Conservation (phyloP, 768 basidiomycete genomes). For the Cyclocybe aegerita region DNA sequence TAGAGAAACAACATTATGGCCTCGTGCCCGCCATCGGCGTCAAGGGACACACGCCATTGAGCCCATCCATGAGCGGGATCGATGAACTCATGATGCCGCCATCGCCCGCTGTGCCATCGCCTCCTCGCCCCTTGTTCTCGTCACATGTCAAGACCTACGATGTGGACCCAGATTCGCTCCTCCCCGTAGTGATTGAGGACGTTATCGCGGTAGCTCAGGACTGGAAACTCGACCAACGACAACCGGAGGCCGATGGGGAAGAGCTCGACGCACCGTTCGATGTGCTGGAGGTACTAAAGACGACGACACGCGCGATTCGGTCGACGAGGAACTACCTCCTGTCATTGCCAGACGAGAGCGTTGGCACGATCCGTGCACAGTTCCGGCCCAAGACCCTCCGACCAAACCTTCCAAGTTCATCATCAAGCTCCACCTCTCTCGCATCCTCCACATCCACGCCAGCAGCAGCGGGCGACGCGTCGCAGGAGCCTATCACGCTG, state of each 20-base stretch:
- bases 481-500: slow-evolving; percentile 59
- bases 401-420: slow-evolving; percentile 29
- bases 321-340: slow-evolving; percentile 83
- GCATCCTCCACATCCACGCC: slow-evolving; percentile 12
- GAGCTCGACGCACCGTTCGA: slow-evolving; percentile 36
- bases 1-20: slow-evolving; percentile 55
- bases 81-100: slow-evolving; percentile 67
- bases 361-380: slow-evolving; percentile 51
- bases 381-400: slow-evolving; percentile 55
- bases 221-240: slow-evolving; percentile 48
- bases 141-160: slow-evolving; percentile 65
- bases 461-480: slow-evolving; percentile 13
- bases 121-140: slow-evolving; percentile 42
- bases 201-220: slow-evolving; percentile 59
- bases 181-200: slow-evolving; percentile 78
- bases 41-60: slow-evolving; percentile 40
- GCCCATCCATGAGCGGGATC: slow-evolving; percentile 40
- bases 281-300: slow-evolving; percentile 71
- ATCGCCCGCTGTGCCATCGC: slow-evolving; percentile 56
- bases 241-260: slow-evolving; percentile 7
- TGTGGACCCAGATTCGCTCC: slow-evolving; percentile 74
- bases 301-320: slow-evolving; percentile 78
- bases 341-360: slow-evolving; percentile 74
- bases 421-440: slow-evolving; percentile 6
- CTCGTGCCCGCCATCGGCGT: slow-evolving; percentile 80